Evolutionary conservation across 345 rosid species (phyloP), one percentile per base, ranked within the genome.

Genomic region (Arabis hirsuta): DNA sequence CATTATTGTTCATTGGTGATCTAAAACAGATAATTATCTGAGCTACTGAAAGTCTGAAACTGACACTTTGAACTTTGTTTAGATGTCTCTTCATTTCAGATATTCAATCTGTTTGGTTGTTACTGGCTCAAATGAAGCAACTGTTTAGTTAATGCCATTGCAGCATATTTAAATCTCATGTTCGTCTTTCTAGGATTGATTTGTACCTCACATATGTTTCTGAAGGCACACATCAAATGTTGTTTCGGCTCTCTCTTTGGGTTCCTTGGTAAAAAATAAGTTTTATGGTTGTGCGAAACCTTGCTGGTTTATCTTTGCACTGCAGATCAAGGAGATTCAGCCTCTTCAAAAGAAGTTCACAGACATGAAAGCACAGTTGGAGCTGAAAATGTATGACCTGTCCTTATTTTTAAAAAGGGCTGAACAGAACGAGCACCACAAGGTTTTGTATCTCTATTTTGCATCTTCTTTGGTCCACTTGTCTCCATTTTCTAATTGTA

Each of bases 401-500:
- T 88, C 94, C 55, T 78, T 93, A 62, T 93, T 93, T 75, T 83
- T 90, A 71, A 84, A 83, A 79, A 84, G 94, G 69, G 97, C 91
- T 32, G 92, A 90, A 80, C 92, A 93, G 83, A 93, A 93, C 78
- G 97, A 90, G 80, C 92, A 88, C 79, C 96, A 88, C 62, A 90
- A 90, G 97, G 98, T 93, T 76, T 74, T 71, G 61, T 52, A 59
- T 41, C 62, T 64, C 20, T 61, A 44, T 26, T 61, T 16, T 47
- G 26, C 52, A 47, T 47, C 4, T 60, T 41, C 29, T 62, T 2
- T 62, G 45, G 26, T 26, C 50, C 7, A 50, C 16, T 1, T 24
- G 26, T 52, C 48, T 38, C 47, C 71, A 52, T 1, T 52, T 50
- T 57, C 20, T 42, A 3, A 48, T 26, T 16, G 24, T 69, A 24